Base-by-base conservation (phyloP, 352 stramenopile species). In the Globisporangium okanoganense region DNA sequence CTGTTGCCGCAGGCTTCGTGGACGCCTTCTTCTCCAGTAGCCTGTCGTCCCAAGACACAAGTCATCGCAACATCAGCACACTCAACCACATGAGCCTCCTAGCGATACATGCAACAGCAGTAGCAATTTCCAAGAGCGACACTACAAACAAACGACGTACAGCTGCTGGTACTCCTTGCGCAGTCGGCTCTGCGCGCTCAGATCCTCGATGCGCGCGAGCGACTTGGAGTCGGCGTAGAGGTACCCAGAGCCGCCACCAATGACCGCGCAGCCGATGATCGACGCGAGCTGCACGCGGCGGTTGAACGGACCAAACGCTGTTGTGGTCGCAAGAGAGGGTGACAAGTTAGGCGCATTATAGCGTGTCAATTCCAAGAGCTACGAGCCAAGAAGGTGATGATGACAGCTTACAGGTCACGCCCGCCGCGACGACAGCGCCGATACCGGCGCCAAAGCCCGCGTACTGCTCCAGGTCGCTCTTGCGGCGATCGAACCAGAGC, bases 91-190 rank as follows among this genome's bases (percentile, higher is more conserved):
- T 51, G 14, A 31, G 31, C 3, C 6, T 43, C 36, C 6, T n/a
- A 43, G 9, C 36, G n/a, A 40, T n/a, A n/a, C n/a, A 43, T 43
- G n/a, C 13, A 14, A 43, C 36, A 43, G n/a, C n/a, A n/a, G n/a
- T n/a, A n/a, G n/a, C n/a, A n/a, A n/a, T 18, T 43, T 40, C 9
- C 36, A 43, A 14, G 13, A 20, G 36, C 13, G n/a, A 41, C 16
- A 10, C 43, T 0, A 12, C 13, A 40, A 40, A 9, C 31, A 10
- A 43, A 3, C 3, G 2, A 71, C 74, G 56, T 55, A 92, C 82
- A 92, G 72, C 59, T 94, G 82, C 66, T 90, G 81, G 70, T 88
- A 85, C 50, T 94, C 75, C 59, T 94, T 92, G 66, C 85, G 80
- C 59, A 94, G 64, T 1, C 71, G 77, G 62, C 82, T 92, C 35